These are phyloP conservation scores for Myxozyma udenii DNA, from an alignment of 805 yeast genomes.

Conservation along the genomic window DNA sequence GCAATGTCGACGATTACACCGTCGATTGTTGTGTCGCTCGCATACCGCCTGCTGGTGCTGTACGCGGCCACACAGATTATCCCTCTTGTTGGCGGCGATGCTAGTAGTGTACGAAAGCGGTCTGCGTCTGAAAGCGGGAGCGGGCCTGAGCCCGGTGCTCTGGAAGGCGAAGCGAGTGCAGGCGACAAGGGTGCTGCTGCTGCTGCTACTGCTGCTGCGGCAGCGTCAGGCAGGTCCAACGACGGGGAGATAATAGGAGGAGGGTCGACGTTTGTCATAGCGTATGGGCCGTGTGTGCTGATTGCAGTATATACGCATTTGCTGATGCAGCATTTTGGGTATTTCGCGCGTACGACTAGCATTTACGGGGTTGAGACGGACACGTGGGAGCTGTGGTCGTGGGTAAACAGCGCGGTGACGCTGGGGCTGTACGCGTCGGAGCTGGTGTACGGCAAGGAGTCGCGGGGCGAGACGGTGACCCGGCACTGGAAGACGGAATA, in stretches of 20 bases:
- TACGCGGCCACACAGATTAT: slow-evolving; percentile 89
- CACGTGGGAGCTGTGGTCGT: slow-evolving; percentile 95
- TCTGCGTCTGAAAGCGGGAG: background rate
- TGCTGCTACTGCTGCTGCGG: background rate
- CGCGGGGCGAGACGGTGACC: slow-evolving; percentile 26
- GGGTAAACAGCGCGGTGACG: slow-evolving; percentile 85
- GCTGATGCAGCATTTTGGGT: slow-evolving; percentile 83
- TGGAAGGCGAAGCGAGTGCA: background rate
- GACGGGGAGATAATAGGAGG: background rate
- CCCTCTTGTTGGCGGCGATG: slow-evolving; percentile 44
- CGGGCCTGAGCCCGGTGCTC: background rate
- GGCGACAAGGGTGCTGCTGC: background rate
- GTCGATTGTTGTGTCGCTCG: slow-evolving; percentile 74
- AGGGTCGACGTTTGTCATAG: slow-evolving; percentile 52
- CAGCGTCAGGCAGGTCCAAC: slow-evolving; percentile 5
- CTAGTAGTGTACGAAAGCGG: background rate
- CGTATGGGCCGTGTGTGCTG: slow-evolving; percentile 89
- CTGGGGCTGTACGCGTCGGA: slow-evolving; percentile 78
- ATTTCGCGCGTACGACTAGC: slow-evolving; percentile 61
- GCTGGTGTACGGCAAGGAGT: slow-evolving; percentile 43
- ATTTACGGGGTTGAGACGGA: slow-evolving; percentile 43
- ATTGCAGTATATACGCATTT: slow-evolving; percentile 94
- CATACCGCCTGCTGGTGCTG: slow-evolving; percentile 81
- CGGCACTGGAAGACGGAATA: slow-evolving; percentile 33
- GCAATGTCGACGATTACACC: slow-evolving; percentile 67